These are phyloP conservation scores for Persicaria tinctoria DNA, from an alignment of 148 eudicot genomes.

Conservation along the genomic window DNA sequence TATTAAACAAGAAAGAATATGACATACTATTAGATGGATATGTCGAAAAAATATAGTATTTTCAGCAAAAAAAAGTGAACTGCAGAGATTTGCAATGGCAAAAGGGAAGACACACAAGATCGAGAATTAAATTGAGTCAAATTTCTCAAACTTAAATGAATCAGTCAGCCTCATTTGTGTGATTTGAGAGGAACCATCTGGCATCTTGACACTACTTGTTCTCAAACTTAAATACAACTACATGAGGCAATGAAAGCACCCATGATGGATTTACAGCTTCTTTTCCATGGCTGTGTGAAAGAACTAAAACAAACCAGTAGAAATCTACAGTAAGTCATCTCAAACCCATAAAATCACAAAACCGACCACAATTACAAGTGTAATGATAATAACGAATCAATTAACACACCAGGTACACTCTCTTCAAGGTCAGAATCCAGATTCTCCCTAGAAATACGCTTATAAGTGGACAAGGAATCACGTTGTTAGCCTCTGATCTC, in stretches of 20 bases:
- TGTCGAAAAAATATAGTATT: no score
- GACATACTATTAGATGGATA: neutral
- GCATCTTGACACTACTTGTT: conserved; percentile 40
- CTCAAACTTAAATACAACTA: conserved; percentile 33
- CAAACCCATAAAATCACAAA: neutral
- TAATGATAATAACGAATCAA: neutral
- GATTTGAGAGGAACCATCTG: conserved; percentile 27
- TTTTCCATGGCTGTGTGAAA: conserved; percentile 35
- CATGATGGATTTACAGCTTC: conserved; percentile 59
- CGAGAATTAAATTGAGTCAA: neutral
- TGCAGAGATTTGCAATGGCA: neutral
- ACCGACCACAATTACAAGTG: neutral
- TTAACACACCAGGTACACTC: conserved; percentile 28
- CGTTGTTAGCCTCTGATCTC: conserved; percentile 44
- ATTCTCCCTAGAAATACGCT: conserved; percentile 56
- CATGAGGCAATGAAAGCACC: conserved; percentile 68
- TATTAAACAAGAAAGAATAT: neutral
- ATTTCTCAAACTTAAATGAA: neutral
- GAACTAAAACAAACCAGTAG: conserved; percentile 25
- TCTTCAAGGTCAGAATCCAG: conserved; percentile 25
- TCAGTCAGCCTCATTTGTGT: conserved; percentile 43
- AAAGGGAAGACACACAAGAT: neutral
- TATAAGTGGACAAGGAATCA: conserved; percentile 40
- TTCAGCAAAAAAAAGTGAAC: no score
- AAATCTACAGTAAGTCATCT: conserved; percentile 2